A percentile compares a stretch with the other conserved stretches of the same genome.
These are phyloP conservation scores for Medicago truncatula DNA, from an alignment of 306 rosid genomes.

Conservation along the genomic window DNA sequence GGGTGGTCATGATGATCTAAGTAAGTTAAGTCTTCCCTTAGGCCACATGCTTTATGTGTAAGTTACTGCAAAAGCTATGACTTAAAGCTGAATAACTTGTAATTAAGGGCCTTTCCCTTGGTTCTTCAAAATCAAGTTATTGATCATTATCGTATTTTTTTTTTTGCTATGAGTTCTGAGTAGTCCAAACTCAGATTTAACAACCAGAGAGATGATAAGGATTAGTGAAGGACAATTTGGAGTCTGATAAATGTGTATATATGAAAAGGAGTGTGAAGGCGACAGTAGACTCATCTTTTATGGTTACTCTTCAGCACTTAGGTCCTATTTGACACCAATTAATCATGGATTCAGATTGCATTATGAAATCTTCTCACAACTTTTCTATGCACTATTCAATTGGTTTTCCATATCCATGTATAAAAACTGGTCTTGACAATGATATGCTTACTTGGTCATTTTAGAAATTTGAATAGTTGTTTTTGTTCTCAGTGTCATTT, in stretches of 20 bases:
- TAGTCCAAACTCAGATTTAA: background rate
- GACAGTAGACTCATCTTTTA: background rate
- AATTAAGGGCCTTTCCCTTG: background rate
- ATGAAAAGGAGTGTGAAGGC: background rate
- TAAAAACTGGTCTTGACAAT: background rate
- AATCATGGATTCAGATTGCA: background rate
- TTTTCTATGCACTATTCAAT: background rate
- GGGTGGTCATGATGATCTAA: conserved; percentile 7
- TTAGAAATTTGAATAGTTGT: background rate
- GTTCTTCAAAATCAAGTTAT: conserved; percentile 19
- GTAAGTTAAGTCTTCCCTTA: conserved; percentile 8
- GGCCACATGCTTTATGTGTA: conserved; percentile 22
- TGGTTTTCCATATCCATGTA: background rate
- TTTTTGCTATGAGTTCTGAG: conserved; percentile 14
- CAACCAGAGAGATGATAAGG: conserved; percentile 19
- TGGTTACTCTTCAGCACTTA: background rate
- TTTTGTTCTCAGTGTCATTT: background rate
- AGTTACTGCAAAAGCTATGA: conserved; percentile 29
- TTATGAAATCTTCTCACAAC: background rate
- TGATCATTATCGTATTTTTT: conserved; percentile 11
- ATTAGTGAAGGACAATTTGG: background rate
- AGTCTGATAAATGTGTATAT: background rate
- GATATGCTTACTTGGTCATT: background rate
- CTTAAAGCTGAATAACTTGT: background rate
- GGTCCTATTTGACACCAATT: background rate